A percentile compares a stretch with the other conserved stretches of the same genome.
phyloP scores from a whole-genome alignment of 805 yeast species.

The Kodamaea sagamina region DNA sequence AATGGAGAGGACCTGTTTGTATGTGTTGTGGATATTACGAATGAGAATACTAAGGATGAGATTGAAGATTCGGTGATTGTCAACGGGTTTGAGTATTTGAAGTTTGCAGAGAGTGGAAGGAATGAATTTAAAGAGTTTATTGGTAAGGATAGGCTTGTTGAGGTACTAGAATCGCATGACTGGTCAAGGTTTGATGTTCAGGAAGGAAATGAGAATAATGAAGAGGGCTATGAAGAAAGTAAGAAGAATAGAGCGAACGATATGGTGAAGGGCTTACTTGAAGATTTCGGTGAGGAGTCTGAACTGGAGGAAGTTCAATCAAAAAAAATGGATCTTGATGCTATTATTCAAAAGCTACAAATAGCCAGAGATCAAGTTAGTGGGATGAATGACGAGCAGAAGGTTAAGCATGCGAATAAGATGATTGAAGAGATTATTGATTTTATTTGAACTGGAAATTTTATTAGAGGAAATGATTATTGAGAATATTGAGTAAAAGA shows the following conservation, averaged over 20 bases:
- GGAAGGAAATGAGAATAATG: slow-evolving; percentile 2
- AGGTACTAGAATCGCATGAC: slow-evolving; percentile 49
- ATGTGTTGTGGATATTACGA: slow-evolving; percentile 9
- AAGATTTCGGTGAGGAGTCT: slow-evolving; percentile 13
- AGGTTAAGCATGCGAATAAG: slow-evolving; percentile 33
- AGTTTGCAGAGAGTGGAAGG: slow-evolving; percentile 29
- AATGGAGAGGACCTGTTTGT: slow-evolving; percentile 9
- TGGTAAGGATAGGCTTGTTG: slow-evolving; percentile 47
- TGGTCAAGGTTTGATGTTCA: slow-evolving; percentile 39
- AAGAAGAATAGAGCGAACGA: slow-evolving; percentile 23
- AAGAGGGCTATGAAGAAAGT: slow-evolving; percentile 21
- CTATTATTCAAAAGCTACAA: slow-evolving; percentile 33
- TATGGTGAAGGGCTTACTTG: slow-evolving; percentile 32
- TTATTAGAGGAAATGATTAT: too few species aligned
- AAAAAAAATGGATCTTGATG: slow-evolving; percentile 28
- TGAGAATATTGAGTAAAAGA: too few species aligned
- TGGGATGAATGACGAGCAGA: slow-evolving; percentile 27
- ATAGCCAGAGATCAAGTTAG: slow-evolving; percentile 36
- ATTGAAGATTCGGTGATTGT: slow-evolving; percentile 42
- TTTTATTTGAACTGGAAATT: slow-evolving; percentile 32
- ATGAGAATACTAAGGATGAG: slow-evolving; percentile 16
- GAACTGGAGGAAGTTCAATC: slow-evolving; percentile 9
- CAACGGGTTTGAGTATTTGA: slow-evolving; percentile 47
- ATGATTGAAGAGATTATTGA: slow-evolving; percentile 43
- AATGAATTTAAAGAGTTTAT: slow-evolving; percentile 46